Conservation (phyloP, 805 yeast species). For the Lachancea sp. region DNA sequence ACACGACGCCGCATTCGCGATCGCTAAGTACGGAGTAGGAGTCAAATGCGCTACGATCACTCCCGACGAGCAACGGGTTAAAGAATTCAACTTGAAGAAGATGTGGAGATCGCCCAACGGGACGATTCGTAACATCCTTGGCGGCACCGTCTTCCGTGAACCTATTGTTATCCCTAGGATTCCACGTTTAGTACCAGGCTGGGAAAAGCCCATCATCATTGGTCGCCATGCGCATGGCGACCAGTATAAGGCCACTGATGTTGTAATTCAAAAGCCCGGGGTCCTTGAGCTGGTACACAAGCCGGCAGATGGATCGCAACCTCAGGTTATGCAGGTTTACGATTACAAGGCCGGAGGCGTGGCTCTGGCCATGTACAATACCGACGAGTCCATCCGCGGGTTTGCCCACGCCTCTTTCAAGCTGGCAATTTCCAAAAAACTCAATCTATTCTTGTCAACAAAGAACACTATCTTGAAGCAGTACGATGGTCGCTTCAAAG, state of each 20-base stretch:
- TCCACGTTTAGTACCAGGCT: slow-evolving; percentile 70
- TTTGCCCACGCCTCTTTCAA: slow-evolving; percentile 78
- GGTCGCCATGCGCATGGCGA: slow-evolving; percentile 87
- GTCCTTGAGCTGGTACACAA: slow-evolving; percentile 58
- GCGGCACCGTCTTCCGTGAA: slow-evolving; percentile 81
- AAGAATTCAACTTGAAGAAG: slow-evolving; percentile 64
- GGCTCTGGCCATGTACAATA: slow-evolving; percentile 77
- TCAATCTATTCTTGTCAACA: slow-evolving; percentile 64
- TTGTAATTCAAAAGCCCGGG: slow-evolving; percentile 57
- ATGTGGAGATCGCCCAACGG: slow-evolving; percentile 89
- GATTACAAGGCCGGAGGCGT: slow-evolving; percentile 59
- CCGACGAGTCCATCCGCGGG: slow-evolving; percentile 68
- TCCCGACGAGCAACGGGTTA: slow-evolving; percentile 74
- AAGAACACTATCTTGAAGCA: slow-evolving; percentile 77
- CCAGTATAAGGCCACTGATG: slow-evolving; percentile 76
- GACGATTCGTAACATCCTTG: slow-evolving; percentile 71
- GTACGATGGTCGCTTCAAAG: slow-evolving; percentile 79
- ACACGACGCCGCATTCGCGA: slow-evolving; percentile 72
- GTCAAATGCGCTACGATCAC: slow-evolving; percentile 82
- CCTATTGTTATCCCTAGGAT: slow-evolving; percentile 73
- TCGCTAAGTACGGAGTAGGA: slow-evolving; percentile 69
- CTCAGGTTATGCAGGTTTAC: slow-evolving; percentile 42
- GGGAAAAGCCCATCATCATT: slow-evolving; percentile 78
- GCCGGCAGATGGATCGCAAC: slow-evolving; percentile 52
- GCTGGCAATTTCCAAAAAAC: slow-evolving; percentile 56